A percentile compares a stretch with the other conserved stretches of the same genome.
These are phyloP conservation scores for Lichtheimia corymbifera DNA, from an alignment of 371 early-diverging fungal genomes.

Conservation along the genomic window DNA sequence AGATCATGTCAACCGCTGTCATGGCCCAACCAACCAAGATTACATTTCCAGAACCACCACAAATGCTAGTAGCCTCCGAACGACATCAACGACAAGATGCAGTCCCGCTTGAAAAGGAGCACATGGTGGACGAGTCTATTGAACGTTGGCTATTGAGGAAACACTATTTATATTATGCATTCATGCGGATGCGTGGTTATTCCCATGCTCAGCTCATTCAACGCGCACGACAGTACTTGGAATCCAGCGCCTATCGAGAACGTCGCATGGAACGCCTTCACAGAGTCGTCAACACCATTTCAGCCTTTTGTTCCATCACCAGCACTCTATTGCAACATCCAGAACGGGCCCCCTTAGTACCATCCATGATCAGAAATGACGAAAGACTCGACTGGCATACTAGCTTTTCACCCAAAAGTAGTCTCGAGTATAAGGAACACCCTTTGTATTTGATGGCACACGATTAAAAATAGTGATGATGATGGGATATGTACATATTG, in stretches of 20 bases:
- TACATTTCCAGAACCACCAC: not conserved
- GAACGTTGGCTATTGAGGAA: constrained; percentile 1
- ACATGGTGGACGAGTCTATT: not conserved
- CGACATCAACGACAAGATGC: not conserved
- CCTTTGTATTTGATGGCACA: too few species aligned
- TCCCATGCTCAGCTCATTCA: constrained; percentile 9
- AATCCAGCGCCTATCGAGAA: not conserved
- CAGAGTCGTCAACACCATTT: not conserved
- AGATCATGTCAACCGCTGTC: not conserved
- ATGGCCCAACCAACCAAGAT: too few species aligned
- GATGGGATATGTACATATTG: too few species aligned
- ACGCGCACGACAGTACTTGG: not conserved
- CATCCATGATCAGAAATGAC: constrained; percentile 3
- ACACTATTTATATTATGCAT: constrained; percentile 14
- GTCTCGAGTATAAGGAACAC: too few species aligned
- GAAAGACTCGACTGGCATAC: not conserved
- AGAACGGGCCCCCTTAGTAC: constrained; percentile 7
- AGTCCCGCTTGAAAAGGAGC: not conserved
- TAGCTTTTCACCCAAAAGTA: too few species aligned
- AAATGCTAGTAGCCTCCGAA: not conserved
- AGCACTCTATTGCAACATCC: constrained; percentile 11
- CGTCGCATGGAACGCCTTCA: not conserved
- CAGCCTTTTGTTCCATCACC: constrained; percentile 6
- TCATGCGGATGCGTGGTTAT: constrained; percentile 7
- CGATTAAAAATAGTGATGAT: too few species aligned